Conservation (phyloP, 495 filamentous ascomycete species). For the Neurospora intermedia region DNA sequence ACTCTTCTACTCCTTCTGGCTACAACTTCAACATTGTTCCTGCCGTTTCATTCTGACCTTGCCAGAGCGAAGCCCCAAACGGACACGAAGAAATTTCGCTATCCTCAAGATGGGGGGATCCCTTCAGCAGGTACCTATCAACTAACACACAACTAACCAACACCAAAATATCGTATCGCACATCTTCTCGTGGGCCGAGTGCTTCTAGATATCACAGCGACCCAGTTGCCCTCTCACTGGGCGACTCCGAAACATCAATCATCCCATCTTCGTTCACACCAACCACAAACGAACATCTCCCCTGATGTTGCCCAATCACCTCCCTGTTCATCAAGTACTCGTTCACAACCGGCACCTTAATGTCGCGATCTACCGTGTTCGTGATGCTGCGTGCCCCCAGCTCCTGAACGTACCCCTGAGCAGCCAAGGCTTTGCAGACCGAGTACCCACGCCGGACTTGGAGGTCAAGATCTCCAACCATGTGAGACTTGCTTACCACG, state of each 20-base stretch:
- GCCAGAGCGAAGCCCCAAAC: background rate
- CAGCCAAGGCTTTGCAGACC: constrained; percentile 19
- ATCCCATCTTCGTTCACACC: background rate
- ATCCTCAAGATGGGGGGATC: background rate
- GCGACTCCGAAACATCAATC: background rate
- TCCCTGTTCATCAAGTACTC: background rate
- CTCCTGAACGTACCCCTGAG: constrained; percentile 1
- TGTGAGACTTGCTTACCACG: constrained; percentile 3
- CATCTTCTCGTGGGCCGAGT: background rate
- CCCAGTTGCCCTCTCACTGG: background rate
- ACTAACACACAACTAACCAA: background rate
- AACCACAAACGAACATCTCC: background rate
- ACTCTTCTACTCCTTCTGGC: background rate
- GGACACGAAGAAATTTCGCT: background rate
- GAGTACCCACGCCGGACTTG: constrained; percentile 22
- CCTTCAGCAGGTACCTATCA: background rate
- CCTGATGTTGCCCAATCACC: background rate
- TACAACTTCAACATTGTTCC: background rate
- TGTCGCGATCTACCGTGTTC: background rate
- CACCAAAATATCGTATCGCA: background rate
- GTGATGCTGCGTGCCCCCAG: constrained; percentile 31
- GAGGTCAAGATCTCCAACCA: constrained; percentile 29
- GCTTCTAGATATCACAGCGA: background rate
- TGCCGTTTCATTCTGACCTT: background rate
- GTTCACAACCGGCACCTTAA: background rate